Evolutionary conservation across 1,284 basidiomycete genomes (phyloP).

Genomic region (Dichomitus squalens): DNA sequence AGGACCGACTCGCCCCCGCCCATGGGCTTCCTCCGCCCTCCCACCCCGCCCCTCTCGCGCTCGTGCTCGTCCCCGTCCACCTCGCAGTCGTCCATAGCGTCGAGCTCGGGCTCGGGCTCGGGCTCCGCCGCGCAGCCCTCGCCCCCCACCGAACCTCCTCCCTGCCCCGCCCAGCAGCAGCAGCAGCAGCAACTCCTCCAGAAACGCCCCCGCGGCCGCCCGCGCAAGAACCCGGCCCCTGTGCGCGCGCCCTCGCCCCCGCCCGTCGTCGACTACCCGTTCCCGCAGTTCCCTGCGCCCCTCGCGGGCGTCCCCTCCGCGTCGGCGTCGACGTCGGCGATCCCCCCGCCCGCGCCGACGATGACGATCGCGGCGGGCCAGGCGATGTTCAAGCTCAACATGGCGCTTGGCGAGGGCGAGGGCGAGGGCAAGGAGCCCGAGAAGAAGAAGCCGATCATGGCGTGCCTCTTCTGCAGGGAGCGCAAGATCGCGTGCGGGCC

Average conservation of each 20-base stretch:
- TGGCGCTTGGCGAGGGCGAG: constrained; percentile 1
- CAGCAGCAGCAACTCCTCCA: not conserved
- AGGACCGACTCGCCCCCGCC: constrained; percentile 14
- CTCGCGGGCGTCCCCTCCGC: not conserved
- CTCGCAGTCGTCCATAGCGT: not conserved
- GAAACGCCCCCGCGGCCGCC: constrained; percentile 27
- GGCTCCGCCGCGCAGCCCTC: not conserved
- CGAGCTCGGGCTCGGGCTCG: not conserved
- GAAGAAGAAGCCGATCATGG: constrained; percentile 41
- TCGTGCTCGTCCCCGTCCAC: not conserved
- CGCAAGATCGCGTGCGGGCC: constrained; percentile 43
- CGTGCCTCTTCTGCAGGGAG: constrained; percentile 42
- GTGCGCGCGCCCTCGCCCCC: constrained; percentile 11
- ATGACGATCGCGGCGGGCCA: constrained; percentile 24
- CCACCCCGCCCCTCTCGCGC: not conserved
- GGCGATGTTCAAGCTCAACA: constrained; percentile 30
- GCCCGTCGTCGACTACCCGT: constrained; percentile 20
- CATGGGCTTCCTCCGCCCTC: constrained; percentile 13
- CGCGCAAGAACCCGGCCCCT: constrained; percentile 17
- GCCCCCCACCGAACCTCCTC: not conserved
- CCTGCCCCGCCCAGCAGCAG: not conserved
- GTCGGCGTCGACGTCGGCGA: not conserved
- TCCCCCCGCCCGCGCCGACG: constrained; percentile 1
- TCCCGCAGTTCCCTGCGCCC: constrained; percentile 13
- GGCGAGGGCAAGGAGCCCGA: constrained; percentile 17